phyloP scores from a whole-genome alignment of 306 rosid species.

The Medicago arabica region DNA sequence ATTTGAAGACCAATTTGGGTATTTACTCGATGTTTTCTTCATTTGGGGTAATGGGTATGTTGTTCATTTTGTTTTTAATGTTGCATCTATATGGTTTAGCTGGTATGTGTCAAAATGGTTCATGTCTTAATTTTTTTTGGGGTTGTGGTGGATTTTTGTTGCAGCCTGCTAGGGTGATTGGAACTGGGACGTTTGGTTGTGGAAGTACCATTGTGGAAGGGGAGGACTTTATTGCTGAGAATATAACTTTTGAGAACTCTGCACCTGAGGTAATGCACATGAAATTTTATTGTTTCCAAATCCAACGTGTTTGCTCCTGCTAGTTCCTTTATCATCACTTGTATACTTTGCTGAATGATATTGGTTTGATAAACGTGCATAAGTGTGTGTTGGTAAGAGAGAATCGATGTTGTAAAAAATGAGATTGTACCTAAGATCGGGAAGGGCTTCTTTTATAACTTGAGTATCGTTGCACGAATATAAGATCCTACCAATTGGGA shows the following conservation, averaged over 20 bases:
- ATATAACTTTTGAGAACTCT: constrained; percentile 88
- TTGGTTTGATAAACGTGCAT: constrained; percentile 11
- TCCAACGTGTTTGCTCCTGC: constrained; percentile 46
- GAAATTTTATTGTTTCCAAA: constrained; percentile 4
- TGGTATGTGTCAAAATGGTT: not conserved
- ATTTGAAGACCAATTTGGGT: not conserved
- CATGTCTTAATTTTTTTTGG: not conserved
- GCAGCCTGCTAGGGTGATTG: constrained; percentile 78
- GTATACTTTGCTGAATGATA: constrained; percentile 1
- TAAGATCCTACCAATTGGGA: too few species aligned
- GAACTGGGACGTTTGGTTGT: constrained; percentile 98
- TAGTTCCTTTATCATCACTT: constrained; percentile 30
- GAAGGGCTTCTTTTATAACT: too few species aligned
- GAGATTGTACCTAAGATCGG: too few species aligned
- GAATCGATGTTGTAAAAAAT: too few species aligned
- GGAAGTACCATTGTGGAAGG: constrained; percentile 94
- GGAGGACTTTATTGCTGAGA: constrained; percentile 96
- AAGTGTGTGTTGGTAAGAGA: constrained; percentile 33
- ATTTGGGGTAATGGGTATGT: constrained; percentile 34
- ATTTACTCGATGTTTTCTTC: not conserved
- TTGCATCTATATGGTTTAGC: constrained; percentile 37
- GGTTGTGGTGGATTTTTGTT: constrained; percentile 36
- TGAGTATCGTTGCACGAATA: too few species aligned
- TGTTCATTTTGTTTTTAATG: not conserved
- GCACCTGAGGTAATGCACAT: constrained; percentile 70